Conservation (phyloP, 495 filamentous ascomycete genomes). For the Xylaria palmicola region DNA sequence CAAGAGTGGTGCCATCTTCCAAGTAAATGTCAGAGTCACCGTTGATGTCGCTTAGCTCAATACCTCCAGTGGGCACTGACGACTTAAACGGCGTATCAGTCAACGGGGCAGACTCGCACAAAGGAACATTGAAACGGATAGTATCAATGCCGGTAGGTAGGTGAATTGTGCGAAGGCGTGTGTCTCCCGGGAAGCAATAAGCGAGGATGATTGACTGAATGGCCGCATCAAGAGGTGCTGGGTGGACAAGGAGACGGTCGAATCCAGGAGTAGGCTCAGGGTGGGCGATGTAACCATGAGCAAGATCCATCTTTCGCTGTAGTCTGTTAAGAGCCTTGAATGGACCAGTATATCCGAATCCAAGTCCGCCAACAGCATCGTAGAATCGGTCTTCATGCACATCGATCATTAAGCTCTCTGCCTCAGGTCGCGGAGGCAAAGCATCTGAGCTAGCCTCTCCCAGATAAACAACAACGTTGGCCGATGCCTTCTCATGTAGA, state of each 20-base stretch:
- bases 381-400: conserved; percentile 18
- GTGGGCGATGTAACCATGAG: background rate
- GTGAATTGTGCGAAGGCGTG: conserved; percentile 18
- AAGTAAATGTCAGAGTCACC: background rate
- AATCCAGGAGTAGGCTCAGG: background rate
- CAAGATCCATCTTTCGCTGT: conserved; percentile 5
- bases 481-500: too few species aligned
- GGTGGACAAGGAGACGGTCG: conserved; percentile 20
- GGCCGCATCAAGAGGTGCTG: conserved; percentile 25
- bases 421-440: conserved; percentile 17
- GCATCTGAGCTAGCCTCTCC: background rate
- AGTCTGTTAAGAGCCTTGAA: background rate
- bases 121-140: too few species aligned
- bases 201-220: conserved; percentile 31
- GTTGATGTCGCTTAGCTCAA: background rate
- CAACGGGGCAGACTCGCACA: too few species aligned
- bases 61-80: background rate
- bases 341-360: conserved; percentile 16
- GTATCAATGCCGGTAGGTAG: conserved; percentile 24
- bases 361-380: conserved; percentile 12
- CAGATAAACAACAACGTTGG: too few species aligned
- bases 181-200: conserved; percentile 20
- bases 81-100: conserved; percentile 13
- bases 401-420: conserved; percentile 19
- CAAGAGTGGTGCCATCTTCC: background rate